Evolutionary conservation across 768 basidiomycete genomes (phyloP).

Genomic region (Xerocomellus intermedius): DNA sequence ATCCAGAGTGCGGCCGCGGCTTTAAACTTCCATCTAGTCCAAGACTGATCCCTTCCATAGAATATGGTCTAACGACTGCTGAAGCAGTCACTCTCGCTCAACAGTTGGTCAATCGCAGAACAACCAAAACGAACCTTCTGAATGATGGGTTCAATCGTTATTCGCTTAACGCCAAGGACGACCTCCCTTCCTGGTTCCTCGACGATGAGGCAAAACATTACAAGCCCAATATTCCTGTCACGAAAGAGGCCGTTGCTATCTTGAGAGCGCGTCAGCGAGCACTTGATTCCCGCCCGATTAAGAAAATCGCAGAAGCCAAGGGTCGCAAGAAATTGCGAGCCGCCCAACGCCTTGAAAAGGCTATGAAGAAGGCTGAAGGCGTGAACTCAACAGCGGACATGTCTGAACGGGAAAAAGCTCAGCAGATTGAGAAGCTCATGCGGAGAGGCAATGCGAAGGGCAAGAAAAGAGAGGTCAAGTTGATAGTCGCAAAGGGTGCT

Average conservation of each 20-base stretch:
- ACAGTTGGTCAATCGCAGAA: conserved; percentile 85
- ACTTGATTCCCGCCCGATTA: conserved; percentile 95
- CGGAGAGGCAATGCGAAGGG: conserved; percentile 69
- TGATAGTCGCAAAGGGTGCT: conserved; percentile 89
- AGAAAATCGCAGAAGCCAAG: conserved; percentile 98
- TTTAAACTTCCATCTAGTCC: not conserved
- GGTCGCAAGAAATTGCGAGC: conserved; percentile 95
- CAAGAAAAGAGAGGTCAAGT: conserved; percentile 74
- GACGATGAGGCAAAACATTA: conserved; percentile 94
- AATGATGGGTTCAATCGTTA: conserved; percentile 96
- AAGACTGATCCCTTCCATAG: conserved; percentile 39
- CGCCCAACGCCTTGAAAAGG: conserved; percentile 80
- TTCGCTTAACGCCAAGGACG: conserved; percentile 89
- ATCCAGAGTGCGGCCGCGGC: conserved; percentile 65
- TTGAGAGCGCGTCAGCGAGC: conserved; percentile 90
- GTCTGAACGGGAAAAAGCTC: conserved; percentile 93
- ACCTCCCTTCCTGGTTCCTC: conserved; percentile 92
- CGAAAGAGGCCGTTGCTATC: conserved; percentile 88
- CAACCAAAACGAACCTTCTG: conserved; percentile 82
- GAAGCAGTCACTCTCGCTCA: conserved; percentile 93
- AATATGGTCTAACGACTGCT: conserved; percentile 77
- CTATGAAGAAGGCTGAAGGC: conserved; percentile 94
- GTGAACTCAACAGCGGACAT: conserved; percentile 85
- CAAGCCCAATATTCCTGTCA: conserved; percentile 93
- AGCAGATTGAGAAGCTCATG: conserved; percentile 91